Percentiles rank a stretch among this genome's conserved stretches.
Conservation (phyloP, 257 asterid species). For the Gentiana straminea region DNA sequence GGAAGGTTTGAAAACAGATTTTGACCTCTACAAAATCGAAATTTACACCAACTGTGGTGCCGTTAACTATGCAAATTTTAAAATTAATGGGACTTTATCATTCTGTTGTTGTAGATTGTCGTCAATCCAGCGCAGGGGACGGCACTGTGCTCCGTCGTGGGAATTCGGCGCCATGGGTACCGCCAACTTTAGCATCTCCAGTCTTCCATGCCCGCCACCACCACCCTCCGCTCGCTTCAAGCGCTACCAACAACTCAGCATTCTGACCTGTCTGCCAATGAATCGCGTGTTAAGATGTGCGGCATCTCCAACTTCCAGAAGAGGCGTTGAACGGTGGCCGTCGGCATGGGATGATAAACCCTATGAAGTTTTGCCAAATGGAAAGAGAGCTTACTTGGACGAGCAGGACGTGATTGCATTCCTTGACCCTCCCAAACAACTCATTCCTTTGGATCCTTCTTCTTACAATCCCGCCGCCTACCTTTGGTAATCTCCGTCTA, state of each 20-base stretch:
- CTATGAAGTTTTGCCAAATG: conserved; percentile 24
- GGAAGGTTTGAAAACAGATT: no score
- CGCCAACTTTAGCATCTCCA: background rate
- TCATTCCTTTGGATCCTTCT: conserved; percentile 74
- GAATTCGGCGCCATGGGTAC: background rate
- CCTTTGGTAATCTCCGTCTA: conserved; percentile 45
- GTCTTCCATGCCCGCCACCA: background rate
- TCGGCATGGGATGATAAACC: conserved; percentile 42
- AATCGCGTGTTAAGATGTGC: background rate
- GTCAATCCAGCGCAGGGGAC: background rate
- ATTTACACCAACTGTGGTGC: no score
- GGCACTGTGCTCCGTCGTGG: background rate
- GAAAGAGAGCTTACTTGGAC: conserved; percentile 31
- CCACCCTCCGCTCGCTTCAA: background rate
- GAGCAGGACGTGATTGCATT: conserved; percentile 64
- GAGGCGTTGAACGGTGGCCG: conserved; percentile 1
- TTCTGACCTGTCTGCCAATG: background rate
- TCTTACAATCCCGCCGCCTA: conserved; percentile 70
- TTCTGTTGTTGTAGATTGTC: no score
- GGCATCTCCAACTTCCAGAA: background rate
- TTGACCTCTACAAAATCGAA: no score
- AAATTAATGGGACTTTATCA: no score
- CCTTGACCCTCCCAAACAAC: conserved; percentile 71
- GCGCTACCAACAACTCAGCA: background rate
- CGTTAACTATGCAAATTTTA: no score